Conservation (phyloP, 2,329 filamentous ascomycete species). For the Incumbomyces delicatus region DNA sequence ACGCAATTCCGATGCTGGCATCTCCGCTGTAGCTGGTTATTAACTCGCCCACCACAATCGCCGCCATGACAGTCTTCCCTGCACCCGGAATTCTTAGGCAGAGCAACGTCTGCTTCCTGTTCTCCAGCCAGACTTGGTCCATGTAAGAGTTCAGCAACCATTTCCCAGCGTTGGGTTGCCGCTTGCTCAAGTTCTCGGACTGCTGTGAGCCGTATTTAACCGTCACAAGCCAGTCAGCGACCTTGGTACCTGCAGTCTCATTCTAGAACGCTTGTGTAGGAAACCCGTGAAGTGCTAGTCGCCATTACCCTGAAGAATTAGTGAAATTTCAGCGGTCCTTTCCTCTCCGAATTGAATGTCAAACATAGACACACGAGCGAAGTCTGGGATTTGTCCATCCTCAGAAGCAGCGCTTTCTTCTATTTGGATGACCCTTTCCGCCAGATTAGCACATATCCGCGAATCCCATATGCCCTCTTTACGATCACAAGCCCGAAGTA, state of each 20-base stretch:
- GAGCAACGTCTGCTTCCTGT: conserved; percentile 28
- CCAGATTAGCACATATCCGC: conserved; percentile 3
- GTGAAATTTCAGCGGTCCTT: no score
- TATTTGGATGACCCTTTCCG: background rate
- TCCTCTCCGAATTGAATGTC: background rate
- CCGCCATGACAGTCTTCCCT: conserved; percentile 40
- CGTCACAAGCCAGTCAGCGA: background rate
- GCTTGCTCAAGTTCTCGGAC: conserved; percentile 26
- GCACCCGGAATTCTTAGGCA: conserved; percentile 41
- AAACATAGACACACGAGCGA: background rate
- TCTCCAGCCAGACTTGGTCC: conserved; percentile 26
- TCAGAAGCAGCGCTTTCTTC: background rate
- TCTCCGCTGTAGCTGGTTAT: conserved; percentile 16
- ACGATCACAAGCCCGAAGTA: background rate
- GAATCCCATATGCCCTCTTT: conserved; percentile 7
- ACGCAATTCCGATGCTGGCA: conserved; percentile 30
- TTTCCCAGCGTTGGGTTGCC: conserved; percentile 32
- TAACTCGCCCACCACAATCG: conserved; percentile 36
- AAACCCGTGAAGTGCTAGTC: no score
- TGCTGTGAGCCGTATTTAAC: conserved; percentile 30
- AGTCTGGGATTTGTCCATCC: background rate
- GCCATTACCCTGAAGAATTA: no score
- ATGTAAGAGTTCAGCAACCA: conserved; percentile 35
- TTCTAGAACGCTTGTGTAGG: no score
- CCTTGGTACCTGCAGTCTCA: no score